Conservation (phyloP, 371 early-diverging fungal species). For the Gilbertella persicaria region DNA sequence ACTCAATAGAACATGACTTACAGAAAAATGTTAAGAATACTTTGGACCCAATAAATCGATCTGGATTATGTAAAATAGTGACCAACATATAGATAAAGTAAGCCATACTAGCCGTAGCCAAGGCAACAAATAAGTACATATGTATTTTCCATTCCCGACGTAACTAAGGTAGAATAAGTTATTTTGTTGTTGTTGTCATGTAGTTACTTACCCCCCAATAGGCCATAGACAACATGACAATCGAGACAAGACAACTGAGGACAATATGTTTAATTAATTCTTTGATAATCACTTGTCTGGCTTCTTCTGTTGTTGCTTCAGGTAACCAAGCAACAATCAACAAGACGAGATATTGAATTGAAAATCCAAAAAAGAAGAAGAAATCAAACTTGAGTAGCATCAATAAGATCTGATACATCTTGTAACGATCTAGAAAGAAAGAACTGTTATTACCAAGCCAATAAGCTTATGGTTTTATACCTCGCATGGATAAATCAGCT, state of each 20-base stretch:
- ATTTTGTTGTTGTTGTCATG: conserved; percentile 39
- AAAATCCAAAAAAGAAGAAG: conserved; percentile 86
- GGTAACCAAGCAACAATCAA: conserved; percentile 63
- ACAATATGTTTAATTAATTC: conserved; percentile 68
- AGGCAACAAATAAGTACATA: conserved; percentile 62
- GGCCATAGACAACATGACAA: conserved; percentile 71
- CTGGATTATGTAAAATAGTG: conserved; percentile 61
- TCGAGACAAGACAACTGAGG: conserved; percentile 71
- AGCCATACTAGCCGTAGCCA: conserved; percentile 57
- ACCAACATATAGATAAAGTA: conserved; percentile 78
- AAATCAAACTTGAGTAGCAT: conserved; percentile 87
- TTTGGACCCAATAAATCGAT: conserved; percentile 55
- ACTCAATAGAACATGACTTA: no score
- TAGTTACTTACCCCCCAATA: conserved; percentile 71
- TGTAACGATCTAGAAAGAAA: conserved; percentile 64
- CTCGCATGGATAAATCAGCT: conserved; percentile 83
- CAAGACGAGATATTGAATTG: conserved; percentile 81
- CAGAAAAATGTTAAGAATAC: conserved; percentile 75
- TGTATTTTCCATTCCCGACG: conserved; percentile 55
- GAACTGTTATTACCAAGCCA: neutral
- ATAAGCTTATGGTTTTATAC: conserved; percentile 38
- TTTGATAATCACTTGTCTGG: conserved; percentile 51
- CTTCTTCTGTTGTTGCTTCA: conserved; percentile 45
- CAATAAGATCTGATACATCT: conserved; percentile 85
- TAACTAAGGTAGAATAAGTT: conserved; percentile 17